Percentiles rank a stretch among this genome's conserved stretches.
phyloP scores from a whole-genome alignment of 1,284 basidiomycete species.

The Cutaneotrichosporon sp. region DNA sequence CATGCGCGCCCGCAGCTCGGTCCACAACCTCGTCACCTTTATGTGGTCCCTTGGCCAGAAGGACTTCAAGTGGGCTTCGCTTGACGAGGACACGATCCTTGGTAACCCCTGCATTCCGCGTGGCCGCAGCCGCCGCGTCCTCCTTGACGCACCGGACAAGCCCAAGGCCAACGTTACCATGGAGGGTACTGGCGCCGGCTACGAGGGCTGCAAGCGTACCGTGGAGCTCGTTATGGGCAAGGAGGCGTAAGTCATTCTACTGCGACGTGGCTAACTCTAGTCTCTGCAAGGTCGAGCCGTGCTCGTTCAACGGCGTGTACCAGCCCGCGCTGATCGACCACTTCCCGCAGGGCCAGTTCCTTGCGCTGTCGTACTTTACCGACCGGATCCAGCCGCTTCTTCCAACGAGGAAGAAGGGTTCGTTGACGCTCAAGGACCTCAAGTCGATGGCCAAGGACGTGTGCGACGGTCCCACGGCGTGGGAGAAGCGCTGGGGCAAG shows the following conservation, averaged over 20 bases:
- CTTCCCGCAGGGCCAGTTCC: conserved; percentile 71
- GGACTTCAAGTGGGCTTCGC: conserved; percentile 49
- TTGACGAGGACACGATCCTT: conserved; percentile 47
- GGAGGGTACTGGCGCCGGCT: conserved; percentile 73
- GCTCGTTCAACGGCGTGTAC: conserved; percentile 96
- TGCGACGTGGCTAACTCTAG: conserved; percentile 46
- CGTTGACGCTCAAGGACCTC: conserved; percentile 60
- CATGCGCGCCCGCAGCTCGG: conserved; percentile 78
- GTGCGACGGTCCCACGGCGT: conserved; percentile 62
- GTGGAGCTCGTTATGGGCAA: conserved; percentile 93
- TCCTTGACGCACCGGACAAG: conserved; percentile 60
- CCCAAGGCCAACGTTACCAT: conserved; percentile 65
- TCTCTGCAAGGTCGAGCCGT: conserved; percentile 81
- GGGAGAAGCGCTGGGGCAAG: conserved; percentile 52
- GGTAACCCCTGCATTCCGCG: conserved; percentile 76
- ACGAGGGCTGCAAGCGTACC: conserved; percentile 76
- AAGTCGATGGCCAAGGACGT: conserved; percentile 63
- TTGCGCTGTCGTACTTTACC: conserved; percentile 94
- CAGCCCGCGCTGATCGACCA: conserved; percentile 90
- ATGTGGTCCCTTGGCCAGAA: conserved; percentile 56
- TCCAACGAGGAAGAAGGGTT: conserved; percentile 32
- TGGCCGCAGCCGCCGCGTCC: conserved; percentile 61
- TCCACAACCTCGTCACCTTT: conserved; percentile 86
- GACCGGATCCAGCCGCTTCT: conserved; percentile 84
- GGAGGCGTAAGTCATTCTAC: conserved; percentile 66